Conservation (phyloP, 495 filamentous ascomycete genomes). For the Aspergillus leporis region DNA sequence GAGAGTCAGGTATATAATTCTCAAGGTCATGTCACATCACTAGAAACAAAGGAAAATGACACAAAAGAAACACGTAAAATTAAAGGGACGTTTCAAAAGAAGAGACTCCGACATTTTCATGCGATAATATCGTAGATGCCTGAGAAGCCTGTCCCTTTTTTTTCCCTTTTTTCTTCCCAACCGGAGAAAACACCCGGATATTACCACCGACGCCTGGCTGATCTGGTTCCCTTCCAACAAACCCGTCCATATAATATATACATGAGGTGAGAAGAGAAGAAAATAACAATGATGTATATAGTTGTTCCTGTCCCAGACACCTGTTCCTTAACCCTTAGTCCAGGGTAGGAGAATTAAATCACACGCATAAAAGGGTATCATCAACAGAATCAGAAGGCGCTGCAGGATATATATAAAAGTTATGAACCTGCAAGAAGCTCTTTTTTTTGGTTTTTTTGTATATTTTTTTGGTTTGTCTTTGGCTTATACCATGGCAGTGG, state of each 20-base stretch:
- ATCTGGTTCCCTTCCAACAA: background rate
- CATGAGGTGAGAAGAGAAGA: constrained; percentile 1
- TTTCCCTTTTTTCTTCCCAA: background rate
- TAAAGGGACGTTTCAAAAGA: background rate
- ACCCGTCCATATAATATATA: constrained; percentile 5
- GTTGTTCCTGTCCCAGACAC: constrained; percentile 3
- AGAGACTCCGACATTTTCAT: background rate
- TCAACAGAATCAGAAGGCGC: constrained; percentile 4
- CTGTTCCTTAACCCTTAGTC: background rate
- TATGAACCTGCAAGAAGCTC: background rate
- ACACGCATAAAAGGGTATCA: constrained; percentile 14
- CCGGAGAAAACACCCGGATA: background rate
- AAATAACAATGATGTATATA: constrained; percentile 6
- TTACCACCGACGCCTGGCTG: background rate
- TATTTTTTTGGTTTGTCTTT: background rate
- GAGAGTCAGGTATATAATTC: background rate
- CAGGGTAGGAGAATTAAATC: background rate
- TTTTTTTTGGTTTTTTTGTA: background rate
- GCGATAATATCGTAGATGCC: background rate
- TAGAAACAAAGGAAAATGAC: constrained; percentile 25
- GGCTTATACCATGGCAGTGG: constrained; percentile 30
- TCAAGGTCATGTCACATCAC: constrained; percentile 20
- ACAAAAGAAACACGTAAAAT: constrained; percentile 16
- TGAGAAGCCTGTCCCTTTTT: background rate
- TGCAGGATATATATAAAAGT: constrained; percentile 1